Evolutionary conservation across 805 yeast genomes (phyloP).

Genomic region (Scheffersomyces ergatensis): DNA sequence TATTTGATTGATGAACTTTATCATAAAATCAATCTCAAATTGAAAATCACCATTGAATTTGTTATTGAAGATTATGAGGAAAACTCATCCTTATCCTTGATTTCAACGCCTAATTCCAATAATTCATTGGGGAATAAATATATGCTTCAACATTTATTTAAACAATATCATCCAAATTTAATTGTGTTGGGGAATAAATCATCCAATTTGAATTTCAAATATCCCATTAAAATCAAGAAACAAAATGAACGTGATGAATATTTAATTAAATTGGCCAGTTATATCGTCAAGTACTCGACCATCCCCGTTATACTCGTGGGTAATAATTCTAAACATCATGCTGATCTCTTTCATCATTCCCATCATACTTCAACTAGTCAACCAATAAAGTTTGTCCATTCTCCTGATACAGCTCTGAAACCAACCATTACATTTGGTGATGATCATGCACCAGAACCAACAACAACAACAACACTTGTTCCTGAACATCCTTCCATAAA

Average conservation of each 20-base stretch:
- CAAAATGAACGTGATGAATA: slow-evolving; percentile 17
- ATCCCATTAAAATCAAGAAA: slow-evolving; percentile 28
- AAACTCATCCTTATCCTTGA: background rate
- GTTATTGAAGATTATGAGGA: slow-evolving; percentile 19
- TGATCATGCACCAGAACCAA: background rate
- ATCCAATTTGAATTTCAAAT: slow-evolving; percentile 41
- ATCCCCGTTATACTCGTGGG: slow-evolving; percentile 40
- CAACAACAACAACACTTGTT: background rate
- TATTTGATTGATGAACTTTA: slow-evolving; percentile 16
- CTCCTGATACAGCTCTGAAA: too few relatives aligned
- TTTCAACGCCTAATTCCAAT: background rate
- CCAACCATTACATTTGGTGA: background rate
- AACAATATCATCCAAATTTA: slow-evolving; percentile 41
- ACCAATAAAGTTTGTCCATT: too few relatives aligned
- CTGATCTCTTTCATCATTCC: background rate
- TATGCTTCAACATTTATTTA: slow-evolving; percentile 34
- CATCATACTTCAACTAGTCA: background rate
- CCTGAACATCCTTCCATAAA: background rate
- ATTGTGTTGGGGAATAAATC: slow-evolving; percentile 36
- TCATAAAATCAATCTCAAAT: slow-evolving; percentile 14
- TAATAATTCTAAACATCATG: slow-evolving; percentile 9
- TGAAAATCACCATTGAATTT: slow-evolving; percentile 41
- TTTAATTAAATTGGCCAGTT: slow-evolving; percentile 35
- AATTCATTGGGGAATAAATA: slow-evolving; percentile 23
- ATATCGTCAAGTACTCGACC: slow-evolving; percentile 35